Percentiles rank a stretch among this genome's conserved stretches.
Evolutionary conservation across 768 basidiomycete genomes (phyloP).

Genomic region (Boletus rubescentipes): DNA sequence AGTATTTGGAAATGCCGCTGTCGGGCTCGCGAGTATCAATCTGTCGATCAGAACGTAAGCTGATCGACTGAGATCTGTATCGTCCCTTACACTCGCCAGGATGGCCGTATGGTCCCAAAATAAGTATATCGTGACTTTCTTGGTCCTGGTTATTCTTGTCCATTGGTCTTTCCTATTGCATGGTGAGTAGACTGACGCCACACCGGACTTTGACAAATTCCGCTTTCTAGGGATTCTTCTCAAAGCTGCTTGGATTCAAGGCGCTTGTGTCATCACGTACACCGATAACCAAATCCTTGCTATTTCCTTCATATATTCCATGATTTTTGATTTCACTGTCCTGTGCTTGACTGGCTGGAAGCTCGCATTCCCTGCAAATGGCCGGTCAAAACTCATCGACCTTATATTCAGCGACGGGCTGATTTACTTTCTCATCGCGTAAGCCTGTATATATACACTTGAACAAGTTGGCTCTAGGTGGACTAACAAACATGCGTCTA

Average conservation of each 20-base stretch:
- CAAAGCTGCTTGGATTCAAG: conserved; percentile 53
- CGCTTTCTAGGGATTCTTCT: conserved; percentile 50
- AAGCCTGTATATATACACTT: conserved; percentile 28
- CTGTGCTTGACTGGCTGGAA: conserved; percentile 62
- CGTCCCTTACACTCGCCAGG: conserved; percentile 32
- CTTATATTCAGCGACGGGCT: conserved; percentile 73
- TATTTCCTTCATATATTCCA: conserved; percentile 69
- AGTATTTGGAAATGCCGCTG: conserved; percentile 62
- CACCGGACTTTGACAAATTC: not conserved
- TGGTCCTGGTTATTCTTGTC: conserved; percentile 57
- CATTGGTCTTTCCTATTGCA: conserved; percentile 74
- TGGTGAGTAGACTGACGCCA: conserved; percentile 36
- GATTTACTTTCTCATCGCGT: conserved; percentile 73
- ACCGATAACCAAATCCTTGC: conserved; percentile 63
- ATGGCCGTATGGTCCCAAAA: conserved; percentile 71
- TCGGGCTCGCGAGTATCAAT: conserved; percentile 71
- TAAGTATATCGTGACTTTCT: conserved; percentile 49
- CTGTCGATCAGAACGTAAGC: conserved; percentile 66
- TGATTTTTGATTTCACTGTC: conserved; percentile 68
- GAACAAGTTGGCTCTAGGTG: not conserved
- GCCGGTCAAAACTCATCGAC: conserved; percentile 55
- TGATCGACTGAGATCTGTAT: not conserved
- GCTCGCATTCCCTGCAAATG: conserved; percentile 45
- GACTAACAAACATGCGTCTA: conserved; percentile 6
- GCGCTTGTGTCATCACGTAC: conserved; percentile 55